Percentiles rank a stretch among this genome's conserved stretches.
Evolutionary conservation across 1,284 basidiomycete species (phyloP).

Genomic region (Rugosomyces carneus): DNA sequence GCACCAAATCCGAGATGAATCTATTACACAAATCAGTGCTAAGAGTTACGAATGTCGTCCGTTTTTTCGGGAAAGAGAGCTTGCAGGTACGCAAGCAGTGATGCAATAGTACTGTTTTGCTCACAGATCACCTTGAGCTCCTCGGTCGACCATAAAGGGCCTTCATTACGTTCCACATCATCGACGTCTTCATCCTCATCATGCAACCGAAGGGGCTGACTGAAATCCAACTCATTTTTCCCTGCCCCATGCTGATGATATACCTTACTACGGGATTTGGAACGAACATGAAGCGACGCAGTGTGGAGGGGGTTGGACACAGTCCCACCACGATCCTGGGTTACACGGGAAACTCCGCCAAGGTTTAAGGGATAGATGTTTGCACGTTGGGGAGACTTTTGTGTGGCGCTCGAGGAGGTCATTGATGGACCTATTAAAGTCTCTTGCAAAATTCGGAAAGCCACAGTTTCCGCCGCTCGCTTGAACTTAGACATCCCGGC

Average conservation of each 20-base stretch:
- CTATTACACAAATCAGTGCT: neutral
- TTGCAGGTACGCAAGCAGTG: constrained; percentile 51
- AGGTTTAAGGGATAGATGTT: constrained; percentile 9
- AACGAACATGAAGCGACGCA: constrained; percentile 42
- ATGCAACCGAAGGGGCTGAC: constrained; percentile 24
- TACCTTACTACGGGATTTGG: constrained; percentile 64
- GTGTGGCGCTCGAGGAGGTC: constrained; percentile 15
- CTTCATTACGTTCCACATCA: constrained; percentile 29
- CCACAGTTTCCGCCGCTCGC: constrained; percentile 63
- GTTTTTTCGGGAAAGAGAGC: constrained; percentile 34
- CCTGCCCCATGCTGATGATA: constrained; percentile 59
- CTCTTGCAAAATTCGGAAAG: constrained; percentile 80
- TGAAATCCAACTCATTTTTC: constrained; percentile 50
- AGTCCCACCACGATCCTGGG: constrained; percentile 15
- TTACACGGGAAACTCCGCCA: constrained; percentile 21
- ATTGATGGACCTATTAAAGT: constrained; percentile 53
- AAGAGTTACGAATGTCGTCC: constrained; percentile 7
- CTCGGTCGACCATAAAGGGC: constrained; percentile 56
- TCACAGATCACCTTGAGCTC: constrained; percentile 64
- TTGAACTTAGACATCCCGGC: constrained; percentile 41
- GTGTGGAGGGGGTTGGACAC: constrained; percentile 11
- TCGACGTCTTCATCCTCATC: constrained; percentile 32
- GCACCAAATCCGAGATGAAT: neutral
- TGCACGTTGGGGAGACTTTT: constrained; percentile 23
- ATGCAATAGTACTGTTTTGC: constrained; percentile 64